Percentiles rank a stretch among this genome's conserved stretches.
phyloP scores from a whole-genome alignment of 352 stramenopile genomes.

The Phytophthora pseudosyringae region DNA sequence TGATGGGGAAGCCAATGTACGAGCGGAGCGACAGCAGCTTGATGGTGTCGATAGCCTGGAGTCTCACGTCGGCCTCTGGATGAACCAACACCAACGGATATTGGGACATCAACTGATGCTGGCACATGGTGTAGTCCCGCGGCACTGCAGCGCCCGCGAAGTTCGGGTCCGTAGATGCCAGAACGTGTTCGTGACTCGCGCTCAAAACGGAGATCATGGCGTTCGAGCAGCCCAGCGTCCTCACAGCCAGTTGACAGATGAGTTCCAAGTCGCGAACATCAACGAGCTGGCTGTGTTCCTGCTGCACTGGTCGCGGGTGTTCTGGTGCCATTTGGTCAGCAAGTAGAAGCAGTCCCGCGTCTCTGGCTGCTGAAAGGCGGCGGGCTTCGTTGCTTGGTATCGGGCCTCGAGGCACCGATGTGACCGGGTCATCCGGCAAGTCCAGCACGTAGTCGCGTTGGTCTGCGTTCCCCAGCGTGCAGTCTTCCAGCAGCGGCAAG shows the following conservation, averaged over 20 bases:
- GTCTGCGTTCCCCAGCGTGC: conserved; percentile 41
- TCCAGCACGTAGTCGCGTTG: conserved; percentile 43
- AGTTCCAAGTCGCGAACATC: conserved; percentile 54
- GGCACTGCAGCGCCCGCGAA: conserved; percentile 37
- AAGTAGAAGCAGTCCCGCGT: conserved; percentile 11
- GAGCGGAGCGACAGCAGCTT: conserved; percentile 46
- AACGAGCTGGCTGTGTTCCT: background rate
- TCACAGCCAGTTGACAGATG: conserved; percentile 49
- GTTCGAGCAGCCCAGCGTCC: conserved; percentile 48
- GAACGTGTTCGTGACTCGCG: conserved; percentile 43
- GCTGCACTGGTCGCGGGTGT: conserved; percentile 17
- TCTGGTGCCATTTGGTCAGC: conserved; percentile 16
- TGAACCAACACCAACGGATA: conserved; percentile 57
- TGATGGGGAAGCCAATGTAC: conserved; percentile 68
- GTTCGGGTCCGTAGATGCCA: conserved; percentile 42
- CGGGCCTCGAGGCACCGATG: conserved; percentile 11
- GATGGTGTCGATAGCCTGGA: conserved; percentile 40
- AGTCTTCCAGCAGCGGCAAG: conserved; percentile 24
- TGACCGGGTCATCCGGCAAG: conserved; percentile 20
- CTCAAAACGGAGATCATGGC: conserved; percentile 58
- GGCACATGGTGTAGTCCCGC: conserved; percentile 58
- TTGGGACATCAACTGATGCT: conserved; percentile 60
- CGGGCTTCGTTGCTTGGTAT: conserved; percentile 32
- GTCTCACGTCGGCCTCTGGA: conserved; percentile 61
- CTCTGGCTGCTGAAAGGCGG: conserved; percentile 24